Evolutionary conservation across 2,329 filamentous ascomycete species (phyloP).

Genomic region (Phialophora chinensis): DNA sequence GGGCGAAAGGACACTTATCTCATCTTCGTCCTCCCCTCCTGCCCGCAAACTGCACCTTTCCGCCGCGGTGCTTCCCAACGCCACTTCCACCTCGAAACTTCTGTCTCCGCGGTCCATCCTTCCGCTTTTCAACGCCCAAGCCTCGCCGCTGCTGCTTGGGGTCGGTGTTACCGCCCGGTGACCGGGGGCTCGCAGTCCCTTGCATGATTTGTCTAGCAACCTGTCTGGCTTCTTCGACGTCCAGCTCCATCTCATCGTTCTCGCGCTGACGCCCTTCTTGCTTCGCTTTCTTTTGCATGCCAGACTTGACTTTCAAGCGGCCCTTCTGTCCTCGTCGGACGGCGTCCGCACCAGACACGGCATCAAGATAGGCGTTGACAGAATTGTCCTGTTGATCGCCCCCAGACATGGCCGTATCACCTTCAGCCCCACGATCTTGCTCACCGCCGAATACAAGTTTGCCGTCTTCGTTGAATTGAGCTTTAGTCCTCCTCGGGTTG

Average conservation of each 20-base stretch:
- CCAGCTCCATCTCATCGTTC: constrained; percentile 52
- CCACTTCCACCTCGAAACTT: constrained; percentile 33
- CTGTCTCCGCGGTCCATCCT: constrained; percentile 17
- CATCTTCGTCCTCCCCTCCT: constrained; percentile 22
- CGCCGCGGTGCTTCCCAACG: constrained; percentile 26
- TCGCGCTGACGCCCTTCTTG: constrained; percentile 42
- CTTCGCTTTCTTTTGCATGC: constrained; percentile 45
- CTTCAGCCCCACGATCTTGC: constrained; percentile 42
- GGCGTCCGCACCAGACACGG: constrained; percentile 65
- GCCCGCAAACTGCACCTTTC: constrained; percentile 28
- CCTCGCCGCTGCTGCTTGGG: constrained; percentile 32
- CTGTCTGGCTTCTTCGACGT: constrained; percentile 55
- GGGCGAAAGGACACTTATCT: not conserved
- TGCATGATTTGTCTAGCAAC: constrained; percentile 36
- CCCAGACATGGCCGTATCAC: constrained; percentile 54
- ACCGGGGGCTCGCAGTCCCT: constrained; percentile 23
- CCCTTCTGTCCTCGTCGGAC: constrained; percentile 64
- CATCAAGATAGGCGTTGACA: constrained; percentile 67
- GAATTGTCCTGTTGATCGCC: constrained; percentile 35
- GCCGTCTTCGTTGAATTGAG: constrained; percentile 52
- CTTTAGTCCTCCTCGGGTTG: constrained; percentile 48
- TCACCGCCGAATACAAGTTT: constrained; percentile 51
- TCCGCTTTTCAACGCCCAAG: constrained; percentile 38
- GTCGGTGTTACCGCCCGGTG: constrained; percentile 4
- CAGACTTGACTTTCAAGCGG: constrained; percentile 64